phyloP scores from a whole-genome alignment of 176 grass and related monocot species.

The Musa beccarii region DNA sequence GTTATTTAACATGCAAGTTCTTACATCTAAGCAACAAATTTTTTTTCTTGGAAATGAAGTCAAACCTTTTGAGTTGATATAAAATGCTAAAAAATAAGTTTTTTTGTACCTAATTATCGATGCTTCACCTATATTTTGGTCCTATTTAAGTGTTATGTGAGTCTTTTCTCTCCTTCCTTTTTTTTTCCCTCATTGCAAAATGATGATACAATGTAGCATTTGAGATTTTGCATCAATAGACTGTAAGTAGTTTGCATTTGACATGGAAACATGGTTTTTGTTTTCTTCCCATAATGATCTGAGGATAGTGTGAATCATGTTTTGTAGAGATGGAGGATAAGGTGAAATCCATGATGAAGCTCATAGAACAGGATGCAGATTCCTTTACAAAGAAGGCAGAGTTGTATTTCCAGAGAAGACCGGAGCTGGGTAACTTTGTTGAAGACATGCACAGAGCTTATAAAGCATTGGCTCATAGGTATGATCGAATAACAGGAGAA shows the following conservation, averaged over 20 bases:
- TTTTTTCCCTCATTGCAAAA: not conserved
- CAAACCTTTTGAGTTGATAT: no score
- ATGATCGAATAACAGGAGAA: conserved; percentile 54
- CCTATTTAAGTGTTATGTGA: no score
- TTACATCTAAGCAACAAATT: no score
- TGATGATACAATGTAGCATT: not conserved
- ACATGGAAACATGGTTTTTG: not conserved
- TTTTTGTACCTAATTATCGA: no score
- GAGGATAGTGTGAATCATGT: not conserved
- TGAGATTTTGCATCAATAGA: no score
- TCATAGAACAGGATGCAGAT: conserved; percentile 62
- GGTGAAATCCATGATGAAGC: conserved; percentile 61
- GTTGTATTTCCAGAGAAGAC: conserved; percentile 59
- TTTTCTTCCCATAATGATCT: not conserved
- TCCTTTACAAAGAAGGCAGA: conserved; percentile 60
- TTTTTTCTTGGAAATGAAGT: no score
- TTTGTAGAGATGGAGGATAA: conserved; percentile 51
- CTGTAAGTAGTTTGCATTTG: not conserved
- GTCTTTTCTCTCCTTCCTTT: no score
- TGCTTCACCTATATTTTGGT: no score
- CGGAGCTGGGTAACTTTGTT: conserved; percentile 41
- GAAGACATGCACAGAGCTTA: conserved; percentile 62
- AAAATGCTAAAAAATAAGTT: no score
- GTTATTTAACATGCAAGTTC: no score
- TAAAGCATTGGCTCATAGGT: conserved; percentile 38